A percentile compares a stretch with the other conserved stretches of the same genome.
Evolutionary conservation across 1,284 basidiomycete genomes (phyloP).

Genomic region (Neonothopanus nambi): DNA sequence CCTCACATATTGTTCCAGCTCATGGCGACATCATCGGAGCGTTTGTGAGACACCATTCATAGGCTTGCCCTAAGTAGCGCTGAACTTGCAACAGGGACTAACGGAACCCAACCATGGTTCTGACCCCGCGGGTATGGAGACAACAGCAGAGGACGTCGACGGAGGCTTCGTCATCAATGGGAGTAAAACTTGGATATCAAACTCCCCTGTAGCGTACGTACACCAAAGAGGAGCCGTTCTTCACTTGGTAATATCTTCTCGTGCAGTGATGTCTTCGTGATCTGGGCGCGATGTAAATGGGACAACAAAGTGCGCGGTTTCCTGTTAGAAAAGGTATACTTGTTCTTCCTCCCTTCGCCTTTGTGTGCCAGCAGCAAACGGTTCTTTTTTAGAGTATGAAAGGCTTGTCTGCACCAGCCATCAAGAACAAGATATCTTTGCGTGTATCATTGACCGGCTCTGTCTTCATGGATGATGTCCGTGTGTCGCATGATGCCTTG

Average conservation of each 20-base stretch:
- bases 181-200: conserved; percentile 97
- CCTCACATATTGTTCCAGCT: conserved; percentile 41
- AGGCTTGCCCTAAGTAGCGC: background rate
- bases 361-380: background rate
- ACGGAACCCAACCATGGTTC: conserved; percentile 98
- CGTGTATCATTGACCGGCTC: conserved; percentile 91
- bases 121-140: conserved; percentile 94
- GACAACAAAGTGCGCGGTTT: conserved; percentile 92
- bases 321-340: conserved; percentile 79
- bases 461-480: conserved; percentile 89
- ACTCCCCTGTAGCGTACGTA: conserved; percentile 82
- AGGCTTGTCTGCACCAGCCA: conserved; percentile 85
- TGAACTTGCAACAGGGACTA: conserved; percentile 60
- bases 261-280: conserved; percentile 77
- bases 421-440: conserved; percentile 92
- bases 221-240: conserved; percentile 1
- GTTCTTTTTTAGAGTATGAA: conserved; percentile 59
- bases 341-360: background rate
- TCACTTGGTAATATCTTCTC: conserved; percentile 5
- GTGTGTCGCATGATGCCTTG: conserved; percentile 68
- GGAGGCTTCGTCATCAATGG: conserved; percentile 89
- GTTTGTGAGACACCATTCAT: conserved; percentile 62
- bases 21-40: conserved; percentile 90
- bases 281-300: conserved; percentile 97
- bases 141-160: conserved; percentile 81